These are phyloP conservation scores for Perkinsus chesapeaki DNA, from an alignment of 169 alveolate species.

Conservation along the genomic window DNA sequence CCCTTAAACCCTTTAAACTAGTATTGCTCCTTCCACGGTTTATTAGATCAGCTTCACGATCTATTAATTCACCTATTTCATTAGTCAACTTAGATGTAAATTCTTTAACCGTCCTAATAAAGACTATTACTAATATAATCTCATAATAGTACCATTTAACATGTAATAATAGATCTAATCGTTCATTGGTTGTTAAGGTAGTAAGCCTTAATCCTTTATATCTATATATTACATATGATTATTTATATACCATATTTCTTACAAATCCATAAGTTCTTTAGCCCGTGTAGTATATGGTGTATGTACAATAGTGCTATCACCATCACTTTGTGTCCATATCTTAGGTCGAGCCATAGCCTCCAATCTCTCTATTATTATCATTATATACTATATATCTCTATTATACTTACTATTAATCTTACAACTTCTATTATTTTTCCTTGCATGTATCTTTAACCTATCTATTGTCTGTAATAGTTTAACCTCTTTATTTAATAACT, in stretches of 20 bases:
- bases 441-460: constrained; percentile 74
- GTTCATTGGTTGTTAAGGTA: constrained; percentile 66
- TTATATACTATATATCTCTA: not conserved
- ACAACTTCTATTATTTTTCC: constrained; percentile 62
- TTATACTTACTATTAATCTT: constrained; percentile 59
- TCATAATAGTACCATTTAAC: constrained; percentile 46
- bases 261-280: constrained; percentile 70
- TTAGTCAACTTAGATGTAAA: constrained; percentile 71
- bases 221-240: not conserved
- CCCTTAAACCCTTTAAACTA: not conserved
- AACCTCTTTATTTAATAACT: constrained; percentile 77
- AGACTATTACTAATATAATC: not conserved
- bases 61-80: constrained; percentile 77
- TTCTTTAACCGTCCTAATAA: constrained; percentile 73
- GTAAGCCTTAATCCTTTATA: constrained; percentile 69
- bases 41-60: constrained; percentile 83
- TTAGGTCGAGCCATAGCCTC: constrained; percentile 74
- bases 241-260: not conserved
- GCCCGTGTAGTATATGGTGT: constrained; percentile 75
- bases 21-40: constrained; percentile 76
- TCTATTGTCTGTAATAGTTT: constrained; percentile 77
- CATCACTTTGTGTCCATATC: constrained; percentile 75
- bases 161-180: constrained; percentile 75
- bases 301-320: constrained; percentile 75
- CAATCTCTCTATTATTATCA: not conserved